phyloP scores from a whole-genome alignment of 176 grass and related monocot species.

The sorghum (Sorghum bicolor) region DNA sequence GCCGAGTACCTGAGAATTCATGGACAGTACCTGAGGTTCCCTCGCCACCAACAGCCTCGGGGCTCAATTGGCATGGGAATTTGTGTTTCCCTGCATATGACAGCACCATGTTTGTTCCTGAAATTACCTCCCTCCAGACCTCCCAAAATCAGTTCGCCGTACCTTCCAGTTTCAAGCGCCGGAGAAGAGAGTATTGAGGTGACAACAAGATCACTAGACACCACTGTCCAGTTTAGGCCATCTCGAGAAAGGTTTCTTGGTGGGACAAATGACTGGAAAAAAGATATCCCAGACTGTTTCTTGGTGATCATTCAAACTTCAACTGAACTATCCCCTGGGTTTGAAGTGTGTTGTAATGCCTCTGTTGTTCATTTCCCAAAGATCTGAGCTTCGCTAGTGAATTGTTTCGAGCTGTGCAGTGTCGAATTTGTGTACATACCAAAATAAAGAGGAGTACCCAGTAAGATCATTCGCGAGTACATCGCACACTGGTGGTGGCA shows the following conservation, averaged over 20 bases:
- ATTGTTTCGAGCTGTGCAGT: background rate
- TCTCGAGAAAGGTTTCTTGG: constrained; percentile 6
- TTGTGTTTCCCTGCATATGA: constrained; percentile 42
- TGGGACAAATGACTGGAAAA: background rate
- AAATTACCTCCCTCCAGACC: constrained; percentile 32
- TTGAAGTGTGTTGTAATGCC: constrained; percentile 31
- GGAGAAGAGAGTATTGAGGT: constrained; percentile 38
- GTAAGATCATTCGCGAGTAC: background rate
- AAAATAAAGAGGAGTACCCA: constrained; percentile 24
- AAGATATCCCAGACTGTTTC: background rate
- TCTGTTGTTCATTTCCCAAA: constrained; percentile 14
- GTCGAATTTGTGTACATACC: constrained; percentile 30
- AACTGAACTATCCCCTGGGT: constrained; percentile 10
- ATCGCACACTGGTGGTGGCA: background rate
- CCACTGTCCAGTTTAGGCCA: background rate
- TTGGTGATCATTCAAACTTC: constrained; percentile 19
- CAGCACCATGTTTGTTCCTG: constrained; percentile 52
- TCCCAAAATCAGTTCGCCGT: constrained; percentile 12
- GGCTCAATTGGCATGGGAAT: constrained; percentile 58
- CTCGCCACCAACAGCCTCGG: constrained; percentile 68
- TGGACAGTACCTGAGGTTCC: constrained; percentile 62
- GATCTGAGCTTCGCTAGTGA: background rate
- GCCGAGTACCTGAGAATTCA: constrained; percentile 46
- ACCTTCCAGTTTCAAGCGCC: constrained; percentile 35
- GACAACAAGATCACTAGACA: background rate